phyloP scores from a whole-genome alignment of 345 rosid species.

The Arabis hirsuta region DNA sequence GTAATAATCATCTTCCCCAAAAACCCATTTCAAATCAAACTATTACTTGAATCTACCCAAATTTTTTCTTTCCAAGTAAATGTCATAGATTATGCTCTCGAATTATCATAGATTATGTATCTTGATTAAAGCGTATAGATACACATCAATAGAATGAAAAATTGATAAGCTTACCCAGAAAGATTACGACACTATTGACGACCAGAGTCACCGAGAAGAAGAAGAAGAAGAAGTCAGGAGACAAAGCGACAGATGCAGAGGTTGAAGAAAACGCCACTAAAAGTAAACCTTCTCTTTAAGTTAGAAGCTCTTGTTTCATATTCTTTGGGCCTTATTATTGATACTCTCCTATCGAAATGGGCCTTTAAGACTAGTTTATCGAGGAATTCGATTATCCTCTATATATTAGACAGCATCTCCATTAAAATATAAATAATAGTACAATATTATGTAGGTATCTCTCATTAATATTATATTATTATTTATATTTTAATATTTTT shows the following conservation, averaged over 20 bases:
- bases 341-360: background rate
- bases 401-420: no score
- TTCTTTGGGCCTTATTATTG: slow-evolving; percentile 12
- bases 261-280: background rate
- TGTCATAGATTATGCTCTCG: background rate
- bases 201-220: background rate
- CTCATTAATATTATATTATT: no score
- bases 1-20: slow-evolving; percentile 23
- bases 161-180: background rate
- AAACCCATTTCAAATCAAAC: slow-evolving; percentile 27
- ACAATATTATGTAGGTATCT: no score
- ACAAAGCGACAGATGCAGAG: background rate
- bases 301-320: background rate
- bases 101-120: background rate
- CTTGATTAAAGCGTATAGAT: background rate
- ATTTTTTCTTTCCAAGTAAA: background rate
- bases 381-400: no score
- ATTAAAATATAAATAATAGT: no score
- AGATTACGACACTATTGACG: no score
- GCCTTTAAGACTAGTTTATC: background rate
- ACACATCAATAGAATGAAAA: background rate
- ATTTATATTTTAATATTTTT: no score
- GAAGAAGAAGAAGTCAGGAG: background rate
- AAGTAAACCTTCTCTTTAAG: background rate
- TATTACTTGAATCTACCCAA: slow-evolving; percentile 22